A percentile compares a stretch with the other conserved stretches of the same genome.
Conservation (phyloP, 768 basidiomycete species). For the Leccinum variicolor region DNA sequence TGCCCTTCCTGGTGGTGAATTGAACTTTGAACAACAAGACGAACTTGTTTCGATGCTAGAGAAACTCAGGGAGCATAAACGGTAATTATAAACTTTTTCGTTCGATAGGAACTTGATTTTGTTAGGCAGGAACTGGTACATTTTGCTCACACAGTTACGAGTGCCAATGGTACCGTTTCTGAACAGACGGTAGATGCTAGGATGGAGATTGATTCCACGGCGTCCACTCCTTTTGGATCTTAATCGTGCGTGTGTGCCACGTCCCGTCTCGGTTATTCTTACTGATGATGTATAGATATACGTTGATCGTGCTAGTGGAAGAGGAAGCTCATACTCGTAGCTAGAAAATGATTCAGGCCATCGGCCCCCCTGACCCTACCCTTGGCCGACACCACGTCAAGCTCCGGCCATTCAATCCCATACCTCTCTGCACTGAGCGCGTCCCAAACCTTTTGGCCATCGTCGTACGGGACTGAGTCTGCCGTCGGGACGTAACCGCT, state of each 20-base stretch:
- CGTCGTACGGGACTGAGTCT: no score
- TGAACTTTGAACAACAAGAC: constrained; percentile 65
- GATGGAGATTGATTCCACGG: constrained; percentile 75
- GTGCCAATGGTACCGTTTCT: constrained; percentile 27
- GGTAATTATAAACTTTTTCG: neutral
- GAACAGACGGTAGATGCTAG: constrained; percentile 30
- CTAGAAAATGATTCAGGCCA: no score
- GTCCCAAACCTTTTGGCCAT: no score
- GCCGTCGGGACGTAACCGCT: no score
- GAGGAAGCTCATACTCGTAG: no score
- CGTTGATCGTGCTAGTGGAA: no score
- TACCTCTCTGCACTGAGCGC: no score
- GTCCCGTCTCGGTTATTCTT: no score
- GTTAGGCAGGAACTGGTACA: constrained; percentile 52
- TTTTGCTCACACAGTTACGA: constrained; percentile 45
- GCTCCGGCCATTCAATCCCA: no score
- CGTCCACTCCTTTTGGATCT: constrained; percentile 58
- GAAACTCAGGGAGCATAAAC: constrained; percentile 56
- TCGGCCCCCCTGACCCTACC: no score
- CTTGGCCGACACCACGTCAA: no score
- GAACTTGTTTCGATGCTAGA: constrained; percentile 70
- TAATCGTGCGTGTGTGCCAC: constrained; percentile 9
- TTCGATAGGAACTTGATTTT: neutral
- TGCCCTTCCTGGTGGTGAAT: constrained; percentile 68
- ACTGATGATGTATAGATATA: no score